Evolutionary conservation across 352 stramenopile species (phyloP).

Genomic region (Peronospora destructor): DNA sequence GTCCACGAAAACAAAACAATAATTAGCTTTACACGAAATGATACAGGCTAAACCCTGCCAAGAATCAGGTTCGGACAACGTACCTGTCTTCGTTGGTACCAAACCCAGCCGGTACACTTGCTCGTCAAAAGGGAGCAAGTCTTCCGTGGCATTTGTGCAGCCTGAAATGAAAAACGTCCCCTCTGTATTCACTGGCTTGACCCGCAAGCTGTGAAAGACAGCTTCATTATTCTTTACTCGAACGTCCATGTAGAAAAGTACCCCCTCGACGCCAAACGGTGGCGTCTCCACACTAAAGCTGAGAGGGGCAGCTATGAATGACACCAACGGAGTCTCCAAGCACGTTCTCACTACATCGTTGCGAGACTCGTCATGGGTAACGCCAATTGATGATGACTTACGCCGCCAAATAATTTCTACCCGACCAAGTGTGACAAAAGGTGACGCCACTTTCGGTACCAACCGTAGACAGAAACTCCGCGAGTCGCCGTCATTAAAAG

Average conservation of each 20-base stretch:
- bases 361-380: conserved; percentile 7
- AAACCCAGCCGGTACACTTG: conserved; percentile 58
- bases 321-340: conserved; percentile 55
- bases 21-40: too few relatives aligned
- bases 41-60: too few relatives aligned
- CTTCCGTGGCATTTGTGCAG: conserved; percentile 62
- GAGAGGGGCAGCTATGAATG: conserved; percentile 62
- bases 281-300: conserved; percentile 60
- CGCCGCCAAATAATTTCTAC: conserved; percentile 59
- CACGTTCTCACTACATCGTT: conserved; percentile 61
- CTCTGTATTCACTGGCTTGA: conserved; percentile 66
- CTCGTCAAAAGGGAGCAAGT: conserved; percentile 66
- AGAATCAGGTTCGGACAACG: neutral
- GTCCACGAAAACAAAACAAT: conserved; percentile 2
- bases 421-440: conserved; percentile 45
- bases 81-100: conserved; percentile 74
- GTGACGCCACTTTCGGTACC: conserved; percentile 33
- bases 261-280: conserved; percentile 63
- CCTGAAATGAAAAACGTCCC: conserved; percentile 74
- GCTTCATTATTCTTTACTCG: conserved; percentile 68
- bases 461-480: conserved; percentile 60
- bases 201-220: conserved; percentile 54
- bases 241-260: conserved; percentile 50
- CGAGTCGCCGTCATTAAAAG: conserved; percentile 51
- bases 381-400: conserved; percentile 42